Base-by-base conservation (phyloP, 345 rosid species). In the Cardiospermum halicacabum region DNA sequence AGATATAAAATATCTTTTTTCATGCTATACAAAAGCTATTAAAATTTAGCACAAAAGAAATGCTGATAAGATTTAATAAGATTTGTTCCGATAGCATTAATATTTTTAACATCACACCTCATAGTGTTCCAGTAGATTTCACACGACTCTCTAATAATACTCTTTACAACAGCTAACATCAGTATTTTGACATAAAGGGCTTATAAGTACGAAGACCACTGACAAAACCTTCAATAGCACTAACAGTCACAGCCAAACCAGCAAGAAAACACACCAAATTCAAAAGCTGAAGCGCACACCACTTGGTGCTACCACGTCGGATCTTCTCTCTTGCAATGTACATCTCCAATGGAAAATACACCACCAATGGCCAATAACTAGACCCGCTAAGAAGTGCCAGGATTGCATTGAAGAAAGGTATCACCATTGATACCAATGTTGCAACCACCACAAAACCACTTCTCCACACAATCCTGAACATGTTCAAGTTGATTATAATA, bases 401-500 rank as follows among this genome's bases (percentile, higher is more conserved):
- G 7, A 76, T 27, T 56, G 67, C 73, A 31, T 76, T 68, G 61
- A 71, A 76, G 66, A 76, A 71, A 3, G 71, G 80, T 1, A 75
- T 5, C 13, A 51, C 68, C 76, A 64, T 68, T 39, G 80, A 74
- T 36, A 75, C 7, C 11, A 68, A 31, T 5, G 73, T 71, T 25
- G 57, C 57, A 13, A 48, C 26, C 39, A 34, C 27, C 34, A 71
- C 76, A 30, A 56, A 68, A 9, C 11, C 10, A 27, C 71, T 66
- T 60, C 79, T 68, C 70, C 73, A 68, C 4, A 36, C 68, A 18
- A 75, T 12, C 56, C 73, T 71, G 15, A 71, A 45, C 15, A 59
- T 12, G 53, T 72, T 59, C 3, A 71, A 12, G 22, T 18, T 37
- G 2, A 71, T 16, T 11, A 25, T 45, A n/a, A n/a, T n/a, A 7